Evolutionary conservation across 345 rosid genomes (phyloP).

Genomic region (Hibiscus tridactylites): DNA sequence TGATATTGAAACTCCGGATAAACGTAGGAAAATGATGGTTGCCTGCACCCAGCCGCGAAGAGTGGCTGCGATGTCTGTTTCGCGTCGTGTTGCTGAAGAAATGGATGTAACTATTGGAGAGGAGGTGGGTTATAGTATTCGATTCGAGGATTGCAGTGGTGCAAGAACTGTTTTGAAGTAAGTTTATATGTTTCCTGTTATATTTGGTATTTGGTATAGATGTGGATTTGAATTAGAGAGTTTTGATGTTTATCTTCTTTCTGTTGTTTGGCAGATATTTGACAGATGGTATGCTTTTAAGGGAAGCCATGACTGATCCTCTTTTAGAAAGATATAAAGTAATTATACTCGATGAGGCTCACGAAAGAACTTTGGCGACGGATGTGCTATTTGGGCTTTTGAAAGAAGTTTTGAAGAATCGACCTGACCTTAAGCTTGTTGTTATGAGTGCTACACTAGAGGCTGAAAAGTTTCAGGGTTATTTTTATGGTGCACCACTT

Average conservation of each 20-base stretch:
- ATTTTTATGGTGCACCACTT: slow-evolving; percentile 75
- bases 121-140: slow-evolving; percentile 97
- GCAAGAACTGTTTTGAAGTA: slow-evolving; percentile 87
- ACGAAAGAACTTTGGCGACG: slow-evolving; percentile 88
- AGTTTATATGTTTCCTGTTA: slow-evolving; percentile 15
- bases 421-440: slow-evolving; percentile 80
- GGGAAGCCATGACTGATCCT: slow-evolving; percentile 99
- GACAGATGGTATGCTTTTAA: slow-evolving; percentile 98
- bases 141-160: slow-evolving; percentile 90
- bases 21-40: slow-evolving; percentile 75
- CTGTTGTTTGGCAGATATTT: slow-evolving; percentile 53
- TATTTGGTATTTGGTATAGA: not conserved
- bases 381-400: slow-evolving; percentile 88
- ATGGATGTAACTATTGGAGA: slow-evolving; percentile 97
- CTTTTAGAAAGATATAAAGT: slow-evolving; percentile 94
- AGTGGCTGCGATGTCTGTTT: slow-evolving; percentile 99
- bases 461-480: slow-evolving; percentile 93
- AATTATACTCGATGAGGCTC: slow-evolving; percentile 96
- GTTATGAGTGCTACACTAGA: slow-evolving; percentile 99
- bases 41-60: slow-evolving; percentile 98
- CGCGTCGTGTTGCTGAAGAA: slow-evolving; percentile 99
- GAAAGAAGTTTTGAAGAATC: slow-evolving; percentile 76
- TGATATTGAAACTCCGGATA: slow-evolving; percentile 71
- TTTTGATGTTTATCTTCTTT: not conserved
- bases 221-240: not conserved